Percentiles rank a stretch among this genome's conserved stretches.
phyloP scores from a whole-genome alignment of 768 basidiomycete species.

The Rhodosporidiobolus sp. region DNA sequence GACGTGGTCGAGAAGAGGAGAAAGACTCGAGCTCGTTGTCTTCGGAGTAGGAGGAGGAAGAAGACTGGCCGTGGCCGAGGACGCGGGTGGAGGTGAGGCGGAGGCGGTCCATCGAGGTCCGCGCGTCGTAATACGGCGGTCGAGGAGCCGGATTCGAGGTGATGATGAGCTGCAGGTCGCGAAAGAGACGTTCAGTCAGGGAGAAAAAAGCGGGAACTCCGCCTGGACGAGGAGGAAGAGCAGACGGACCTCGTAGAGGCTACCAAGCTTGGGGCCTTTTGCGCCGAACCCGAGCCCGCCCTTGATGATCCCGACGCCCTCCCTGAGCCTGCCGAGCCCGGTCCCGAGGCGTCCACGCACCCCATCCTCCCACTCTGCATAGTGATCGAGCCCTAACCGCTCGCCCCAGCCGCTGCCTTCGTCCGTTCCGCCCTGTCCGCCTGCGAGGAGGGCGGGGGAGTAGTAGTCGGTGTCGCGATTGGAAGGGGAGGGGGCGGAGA shows the following conservation, averaged over 20 bases:
- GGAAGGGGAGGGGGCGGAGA: background rate
- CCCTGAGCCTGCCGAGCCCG: conserved; percentile 14
- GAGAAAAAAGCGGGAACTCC: too few relatives aligned
- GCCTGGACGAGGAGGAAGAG: background rate
- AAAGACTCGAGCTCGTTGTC: conserved; percentile 13
- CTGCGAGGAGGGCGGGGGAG: background rate
- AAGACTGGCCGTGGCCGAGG: conserved; percentile 32
- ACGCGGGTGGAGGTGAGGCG: conserved; percentile 40
- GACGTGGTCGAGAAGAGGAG: background rate
- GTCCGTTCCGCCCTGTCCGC: background rate
- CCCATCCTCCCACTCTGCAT: conserved; percentile 37
- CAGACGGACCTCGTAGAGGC: conserved; percentile 34
- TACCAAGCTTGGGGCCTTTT: conserved; percentile 20
- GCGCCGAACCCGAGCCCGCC: conserved; percentile 20
- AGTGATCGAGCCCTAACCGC: conserved; percentile 35
- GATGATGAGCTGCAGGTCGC: conserved; percentile 17
- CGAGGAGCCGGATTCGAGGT: conserved; percentile 35
- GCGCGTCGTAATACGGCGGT: conserved; percentile 38
- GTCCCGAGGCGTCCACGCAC: conserved; percentile 22
- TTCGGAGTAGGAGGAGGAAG: conserved; percentile 1
- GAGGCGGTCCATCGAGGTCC: conserved; percentile 39
- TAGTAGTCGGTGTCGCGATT: conserved; percentile 6
- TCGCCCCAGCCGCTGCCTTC: conserved; percentile 28
- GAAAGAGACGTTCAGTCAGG: background rate
- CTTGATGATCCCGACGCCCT: conserved; percentile 25